These are phyloP conservation scores for Trametes meyenii DNA, from an alignment of 768 basidiomycete genomes.

Conservation along the genomic window DNA sequence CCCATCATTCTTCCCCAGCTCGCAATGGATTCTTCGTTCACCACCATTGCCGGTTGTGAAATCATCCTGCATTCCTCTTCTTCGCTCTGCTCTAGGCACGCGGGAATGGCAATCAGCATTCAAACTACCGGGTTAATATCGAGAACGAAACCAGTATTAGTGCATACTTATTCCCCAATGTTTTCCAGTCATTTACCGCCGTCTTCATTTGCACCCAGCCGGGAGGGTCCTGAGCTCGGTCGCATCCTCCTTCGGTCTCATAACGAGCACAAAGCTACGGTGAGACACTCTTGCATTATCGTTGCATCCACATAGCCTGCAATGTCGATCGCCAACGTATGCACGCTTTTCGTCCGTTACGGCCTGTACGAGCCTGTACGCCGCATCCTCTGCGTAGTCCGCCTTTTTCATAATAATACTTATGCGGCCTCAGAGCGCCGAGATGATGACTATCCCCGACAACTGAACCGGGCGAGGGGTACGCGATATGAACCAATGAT, in stretches of 20 bases:
- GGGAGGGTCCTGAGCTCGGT: constrained; percentile 32
- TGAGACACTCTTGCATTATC: not conserved
- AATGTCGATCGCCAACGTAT: not conserved
- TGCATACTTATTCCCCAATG: constrained; percentile 28
- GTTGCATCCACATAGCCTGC: not conserved
- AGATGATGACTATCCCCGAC: no score
- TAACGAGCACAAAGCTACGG: constrained; percentile 29
- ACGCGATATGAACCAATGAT: no score
- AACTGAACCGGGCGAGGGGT: no score
- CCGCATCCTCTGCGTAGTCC: constrained; percentile 26
- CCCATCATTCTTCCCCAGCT: constrained; percentile 33
- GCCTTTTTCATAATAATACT: constrained; percentile 31
- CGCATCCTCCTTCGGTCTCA: constrained; percentile 32
- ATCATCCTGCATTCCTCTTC: no score
- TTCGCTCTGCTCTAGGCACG: no score
- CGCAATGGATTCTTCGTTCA: no score
- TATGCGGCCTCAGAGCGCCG: no score
- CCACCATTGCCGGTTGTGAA: no score
- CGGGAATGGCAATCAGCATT: no score
- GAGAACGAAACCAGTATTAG: no score
- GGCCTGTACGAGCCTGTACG: constrained; percentile 32
- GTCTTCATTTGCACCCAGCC: constrained; percentile 33
- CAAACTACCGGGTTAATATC: no score
- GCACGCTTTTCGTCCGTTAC: constrained; percentile 29
- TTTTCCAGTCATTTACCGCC: constrained; percentile 27